Conservation (phyloP, 495 filamentous ascomycete species). For the Xylaria longipes region DNA sequence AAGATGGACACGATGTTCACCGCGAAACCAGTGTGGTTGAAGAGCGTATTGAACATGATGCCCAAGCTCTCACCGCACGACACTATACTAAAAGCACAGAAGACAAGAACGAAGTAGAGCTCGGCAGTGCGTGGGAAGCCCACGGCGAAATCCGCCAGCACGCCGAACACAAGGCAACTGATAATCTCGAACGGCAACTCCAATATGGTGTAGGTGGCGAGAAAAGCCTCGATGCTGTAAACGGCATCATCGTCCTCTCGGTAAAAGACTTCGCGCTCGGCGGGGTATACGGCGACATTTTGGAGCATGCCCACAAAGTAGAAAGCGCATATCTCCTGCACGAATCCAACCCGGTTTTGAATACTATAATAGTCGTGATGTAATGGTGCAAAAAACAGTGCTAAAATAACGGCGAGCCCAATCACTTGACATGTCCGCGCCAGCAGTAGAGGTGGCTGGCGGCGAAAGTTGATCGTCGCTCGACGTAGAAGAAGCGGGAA, state of each 20-base stretch:
- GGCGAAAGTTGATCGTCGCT: slow-evolving; percentile 68
- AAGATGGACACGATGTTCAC: slow-evolving; percentile 71
- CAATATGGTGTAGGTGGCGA: slow-evolving; percentile 67
- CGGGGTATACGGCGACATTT: slow-evolving; percentile 74
- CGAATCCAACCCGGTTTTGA: slow-evolving; percentile 73
- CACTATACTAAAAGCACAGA: slow-evolving; percentile 75
- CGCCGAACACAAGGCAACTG: slow-evolving; percentile 66
- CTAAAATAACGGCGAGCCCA: slow-evolving; percentile 68
- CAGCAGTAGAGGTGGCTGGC: slow-evolving; percentile 67
- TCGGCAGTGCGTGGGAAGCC: slow-evolving; percentile 64
- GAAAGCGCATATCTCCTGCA: slow-evolving; percentile 71
- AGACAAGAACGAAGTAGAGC: slow-evolving; percentile 69
- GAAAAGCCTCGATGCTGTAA: slow-evolving; percentile 71
- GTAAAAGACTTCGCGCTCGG: slow-evolving; percentile 73
- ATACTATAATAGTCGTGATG: slow-evolving; percentile 69
- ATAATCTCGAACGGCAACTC: slow-evolving; percentile 74
- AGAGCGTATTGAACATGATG: slow-evolving; percentile 79
- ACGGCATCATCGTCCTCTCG: slow-evolving; percentile 71
- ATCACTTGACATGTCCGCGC: slow-evolving; percentile 72
- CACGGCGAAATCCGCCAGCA: slow-evolving; percentile 63
- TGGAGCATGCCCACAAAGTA: slow-evolving; percentile 82
- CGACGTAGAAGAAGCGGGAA: slow-evolving; percentile 70
- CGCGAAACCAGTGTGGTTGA: slow-evolving; percentile 74
- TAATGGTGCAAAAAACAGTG: slow-evolving; percentile 75
- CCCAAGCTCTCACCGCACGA: slow-evolving; percentile 76